Evolutionary conservation across 2,329 filamentous ascomycete species (phyloP).

Genomic region (Aspergillus pseudoglaucus): DNA sequence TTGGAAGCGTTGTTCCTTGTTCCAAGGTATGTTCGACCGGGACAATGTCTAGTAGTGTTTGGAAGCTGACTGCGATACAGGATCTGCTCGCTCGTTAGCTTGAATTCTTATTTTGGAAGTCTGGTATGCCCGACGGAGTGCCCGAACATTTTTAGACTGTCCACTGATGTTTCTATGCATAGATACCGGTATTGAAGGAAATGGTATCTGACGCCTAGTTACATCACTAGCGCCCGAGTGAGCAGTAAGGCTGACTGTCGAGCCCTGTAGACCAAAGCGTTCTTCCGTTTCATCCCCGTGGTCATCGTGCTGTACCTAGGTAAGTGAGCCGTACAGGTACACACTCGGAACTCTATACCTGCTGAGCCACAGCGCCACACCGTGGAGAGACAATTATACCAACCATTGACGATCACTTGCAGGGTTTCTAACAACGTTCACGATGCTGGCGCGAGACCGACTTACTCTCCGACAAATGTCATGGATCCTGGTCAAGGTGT

Average conservation of each 20-base stretch:
- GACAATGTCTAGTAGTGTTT: not conserved
- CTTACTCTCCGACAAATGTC: slow-evolving; percentile 53
- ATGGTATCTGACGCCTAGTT: slow-evolving; percentile 53
- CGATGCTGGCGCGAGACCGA: slow-evolving; percentile 52
- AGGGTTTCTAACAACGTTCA: slow-evolving; percentile 78
- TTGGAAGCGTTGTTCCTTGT: slow-evolving; percentile 86
- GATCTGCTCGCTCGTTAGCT: slow-evolving; percentile 76
- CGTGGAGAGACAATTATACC: not conserved
- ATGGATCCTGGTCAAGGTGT: slow-evolving; percentile 56
- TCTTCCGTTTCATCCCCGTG: slow-evolving; percentile 72
- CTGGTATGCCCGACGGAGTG: slow-evolving; percentile 23
- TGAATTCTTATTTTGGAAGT: slow-evolving; percentile 76
- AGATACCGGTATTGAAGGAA: slow-evolving; percentile 83
- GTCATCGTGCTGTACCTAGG: slow-evolving; percentile 76
- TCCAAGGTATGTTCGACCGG: slow-evolving; percentile 47
- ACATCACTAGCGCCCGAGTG: not conserved
- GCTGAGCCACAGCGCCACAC: slow-evolving; percentile 10
- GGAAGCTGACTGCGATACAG: slow-evolving; percentile 33
- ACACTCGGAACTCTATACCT: not conserved
- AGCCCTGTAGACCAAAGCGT: slow-evolving; percentile 63
- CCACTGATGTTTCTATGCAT: slow-evolving; percentile 15
- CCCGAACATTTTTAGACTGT: slow-evolving; percentile 1
- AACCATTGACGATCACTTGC: slow-evolving; percentile 5
- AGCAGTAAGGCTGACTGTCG: slow-evolving; percentile 21
- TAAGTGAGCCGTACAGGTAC: slow-evolving; percentile 23